Percentiles rank a stretch among this genome's conserved stretches.
Conservation (phyloP, 257 asterid species). For the Primulina huaijiensis region DNA sequence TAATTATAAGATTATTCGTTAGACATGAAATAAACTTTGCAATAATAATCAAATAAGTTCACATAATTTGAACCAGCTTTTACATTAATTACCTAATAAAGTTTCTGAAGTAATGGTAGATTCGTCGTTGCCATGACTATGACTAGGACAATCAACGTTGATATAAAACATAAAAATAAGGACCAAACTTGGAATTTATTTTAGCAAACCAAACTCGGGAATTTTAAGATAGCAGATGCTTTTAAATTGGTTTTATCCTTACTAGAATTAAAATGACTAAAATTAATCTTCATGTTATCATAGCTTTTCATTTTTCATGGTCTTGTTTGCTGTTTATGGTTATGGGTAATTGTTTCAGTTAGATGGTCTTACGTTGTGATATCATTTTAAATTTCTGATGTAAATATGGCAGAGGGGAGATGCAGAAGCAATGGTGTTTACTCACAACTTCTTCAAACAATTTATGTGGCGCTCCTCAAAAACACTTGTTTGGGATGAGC, state of each 20-base stretch:
- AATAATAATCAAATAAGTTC: too few relatives aligned
- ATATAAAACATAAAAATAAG: too few relatives aligned
- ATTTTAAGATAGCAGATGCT: not conserved
- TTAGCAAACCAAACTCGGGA: not conserved
- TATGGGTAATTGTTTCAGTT: not conserved
- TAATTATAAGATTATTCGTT: too few relatives aligned
- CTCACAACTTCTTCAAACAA: slow-evolving; percentile 64
- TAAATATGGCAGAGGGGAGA: slow-evolving; percentile 70
- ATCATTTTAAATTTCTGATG: slow-evolving; percentile 9
- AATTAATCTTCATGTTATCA: not conserved
- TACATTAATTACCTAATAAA: too few relatives aligned
- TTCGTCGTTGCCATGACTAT: too few relatives aligned
- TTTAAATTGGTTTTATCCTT: not conserved
- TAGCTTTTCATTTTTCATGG: not conserved
- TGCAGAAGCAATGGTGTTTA: slow-evolving; percentile 67
- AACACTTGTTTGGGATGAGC: slow-evolving; percentile 73
- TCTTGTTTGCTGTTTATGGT: slow-evolving; percentile 13
- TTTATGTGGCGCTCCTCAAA: slow-evolving; percentile 97
- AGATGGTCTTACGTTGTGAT: slow-evolving; percentile 16
- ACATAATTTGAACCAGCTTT: too few relatives aligned
- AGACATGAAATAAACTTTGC: too few relatives aligned
- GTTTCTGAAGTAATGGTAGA: too few relatives aligned
- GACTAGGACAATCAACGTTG: too few relatives aligned
- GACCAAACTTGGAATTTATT: not conserved
- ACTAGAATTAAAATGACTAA: not conserved